Conservation (phyloP, 2,329 filamentous ascomycete genomes). For the Blastomyces percursus region DNA sequence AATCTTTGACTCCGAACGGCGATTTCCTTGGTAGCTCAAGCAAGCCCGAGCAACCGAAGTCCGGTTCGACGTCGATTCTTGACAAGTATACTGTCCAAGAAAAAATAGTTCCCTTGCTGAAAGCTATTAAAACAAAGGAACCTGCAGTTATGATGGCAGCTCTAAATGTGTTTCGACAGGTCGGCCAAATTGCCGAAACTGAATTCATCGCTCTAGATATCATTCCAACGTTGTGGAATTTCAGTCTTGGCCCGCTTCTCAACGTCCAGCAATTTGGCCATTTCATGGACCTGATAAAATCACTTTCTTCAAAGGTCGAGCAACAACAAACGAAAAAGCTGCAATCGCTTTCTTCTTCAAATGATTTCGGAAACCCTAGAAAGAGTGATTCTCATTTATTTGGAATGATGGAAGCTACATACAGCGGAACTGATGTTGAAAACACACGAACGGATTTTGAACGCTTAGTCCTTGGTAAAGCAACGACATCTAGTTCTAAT, state of each 20-base stretch:
- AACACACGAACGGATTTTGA: conserved; percentile 67
- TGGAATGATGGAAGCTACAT: conserved; percentile 18
- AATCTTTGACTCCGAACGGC: conserved; percentile 43
- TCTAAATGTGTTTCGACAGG: conserved; percentile 69
- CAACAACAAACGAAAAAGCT: conserved; percentile 81
- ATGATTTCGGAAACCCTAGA: conserved; percentile 37
- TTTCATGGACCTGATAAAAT: conserved; percentile 84
- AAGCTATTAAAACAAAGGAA: conserved; percentile 93
- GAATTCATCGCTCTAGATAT: conserved; percentile 91
- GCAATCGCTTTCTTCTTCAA: conserved; percentile 62
- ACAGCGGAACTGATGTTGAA: conserved; percentile 44
- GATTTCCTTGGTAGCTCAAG: conserved; percentile 60
- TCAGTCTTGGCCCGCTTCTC: conserved; percentile 80
- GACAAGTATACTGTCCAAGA: conserved; percentile 99
- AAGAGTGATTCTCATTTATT: conserved; percentile 20
- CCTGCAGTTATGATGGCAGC: conserved; percentile 95
- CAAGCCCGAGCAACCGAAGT: conserved; percentile 35
- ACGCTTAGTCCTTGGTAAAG: conserved; percentile 69
- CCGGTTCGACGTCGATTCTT: conserved; percentile 60
- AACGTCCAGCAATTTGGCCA: conserved; percentile 77
- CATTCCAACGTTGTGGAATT: conserved; percentile 79
- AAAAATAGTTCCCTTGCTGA: conserved; percentile 83
- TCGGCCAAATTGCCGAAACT: conserved; percentile 69
- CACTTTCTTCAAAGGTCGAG: conserved; percentile 67
- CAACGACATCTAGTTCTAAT: conserved; percentile 26